These are phyloP conservation scores for Globisporangium lucens DNA, from an alignment of 352 stramenopile genomes.

Conservation along the genomic window DNA sequence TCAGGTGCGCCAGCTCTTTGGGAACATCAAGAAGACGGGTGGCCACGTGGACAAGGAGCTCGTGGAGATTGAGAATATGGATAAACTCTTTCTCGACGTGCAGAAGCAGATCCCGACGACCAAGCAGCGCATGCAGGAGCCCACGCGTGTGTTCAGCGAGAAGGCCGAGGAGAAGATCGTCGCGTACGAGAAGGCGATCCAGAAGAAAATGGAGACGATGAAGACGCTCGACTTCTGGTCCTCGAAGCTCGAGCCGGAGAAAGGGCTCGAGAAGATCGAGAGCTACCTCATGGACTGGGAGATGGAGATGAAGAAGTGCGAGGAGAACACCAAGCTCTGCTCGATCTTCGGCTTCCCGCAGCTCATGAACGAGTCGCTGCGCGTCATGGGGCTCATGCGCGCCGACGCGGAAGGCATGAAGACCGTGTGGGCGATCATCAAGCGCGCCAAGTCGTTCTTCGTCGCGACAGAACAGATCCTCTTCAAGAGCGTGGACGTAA, in stretches of 20 bases:
- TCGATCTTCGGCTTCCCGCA: conserved; percentile 94
- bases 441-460: conserved; percentile 74
- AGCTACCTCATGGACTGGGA: conserved; percentile 80
- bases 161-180: conserved; percentile 94
- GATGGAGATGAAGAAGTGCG: conserved; percentile 89
- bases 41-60: conserved; percentile 84
- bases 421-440: conserved; percentile 78
- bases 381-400: conserved; percentile 89
- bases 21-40: conserved; percentile 76
- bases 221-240: conserved; percentile 86
- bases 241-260: conserved; percentile 74
- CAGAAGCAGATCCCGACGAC: conserved; percentile 77
- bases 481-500: conserved; percentile 91
- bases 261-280: conserved; percentile 82
- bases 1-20: conserved; percentile 74
- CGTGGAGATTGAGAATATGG: conserved; percentile 78
- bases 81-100: conserved; percentile 77
- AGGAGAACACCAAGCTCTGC: conserved; percentile 91
- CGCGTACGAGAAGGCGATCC: conserved; percentile 90
- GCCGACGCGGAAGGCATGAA: conserved; percentile 74
- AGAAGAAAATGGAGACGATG: conserved; percentile 74
- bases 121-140: conserved; percentile 71
- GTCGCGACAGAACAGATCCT: conserved; percentile 68
- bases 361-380: conserved; percentile 88
- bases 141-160: conserved; percentile 82